Evolutionary conservation across 1,284 basidiomycete species (phyloP).

Genomic region (Blastosporella zonata): DNA sequence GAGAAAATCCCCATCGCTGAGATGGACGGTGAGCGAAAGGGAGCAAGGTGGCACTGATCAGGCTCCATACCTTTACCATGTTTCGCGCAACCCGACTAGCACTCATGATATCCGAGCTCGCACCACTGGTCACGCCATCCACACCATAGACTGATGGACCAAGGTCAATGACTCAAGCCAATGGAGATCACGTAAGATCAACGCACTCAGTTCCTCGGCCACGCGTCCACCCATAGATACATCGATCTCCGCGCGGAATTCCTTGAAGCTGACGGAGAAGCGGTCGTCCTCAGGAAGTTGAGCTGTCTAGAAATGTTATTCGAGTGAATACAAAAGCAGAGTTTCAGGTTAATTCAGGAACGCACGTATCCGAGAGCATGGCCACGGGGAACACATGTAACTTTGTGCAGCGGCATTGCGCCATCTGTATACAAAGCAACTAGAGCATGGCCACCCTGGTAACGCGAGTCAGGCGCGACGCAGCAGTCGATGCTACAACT

Average conservation of each 20-base stretch:
- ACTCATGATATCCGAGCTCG: slow-evolving; percentile 78
- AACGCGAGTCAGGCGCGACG: slow-evolving; percentile 3
- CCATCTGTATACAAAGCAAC: slow-evolving; percentile 89
- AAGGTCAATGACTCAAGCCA: neutral
- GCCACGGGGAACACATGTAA: slow-evolving; percentile 92
- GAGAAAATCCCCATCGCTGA: slow-evolving; percentile 85
- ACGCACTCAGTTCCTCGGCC: slow-evolving; percentile 83
- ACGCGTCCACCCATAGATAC: slow-evolving; percentile 92
- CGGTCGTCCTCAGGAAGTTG: slow-evolving; percentile 84
- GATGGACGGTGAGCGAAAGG: slow-evolving; percentile 1
- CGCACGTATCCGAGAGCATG: slow-evolving; percentile 85
- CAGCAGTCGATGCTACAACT: neutral
- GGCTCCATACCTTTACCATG: slow-evolving; percentile 79
- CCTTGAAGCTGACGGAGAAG: slow-evolving; percentile 65
- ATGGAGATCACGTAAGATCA: slow-evolving; percentile 6
- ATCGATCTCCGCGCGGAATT: slow-evolving; percentile 80
- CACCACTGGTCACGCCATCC: slow-evolving; percentile 89
- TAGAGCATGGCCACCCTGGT: slow-evolving; percentile 86
- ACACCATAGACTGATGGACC: slow-evolving; percentile 71
- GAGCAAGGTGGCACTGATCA: slow-evolving; percentile 2
- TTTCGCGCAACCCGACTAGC: slow-evolving; percentile 80
- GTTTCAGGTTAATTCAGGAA: slow-evolving; percentile 16
- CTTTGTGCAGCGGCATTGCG: slow-evolving; percentile 93
- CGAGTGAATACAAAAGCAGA: neutral
- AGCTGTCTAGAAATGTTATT: slow-evolving; percentile 57